A percentile compares a stretch with the other conserved stretches of the same genome.
These are phyloP conservation scores for Quercus lobata DNA, from an alignment of 331 rosid species.

Conservation along the genomic window DNA sequence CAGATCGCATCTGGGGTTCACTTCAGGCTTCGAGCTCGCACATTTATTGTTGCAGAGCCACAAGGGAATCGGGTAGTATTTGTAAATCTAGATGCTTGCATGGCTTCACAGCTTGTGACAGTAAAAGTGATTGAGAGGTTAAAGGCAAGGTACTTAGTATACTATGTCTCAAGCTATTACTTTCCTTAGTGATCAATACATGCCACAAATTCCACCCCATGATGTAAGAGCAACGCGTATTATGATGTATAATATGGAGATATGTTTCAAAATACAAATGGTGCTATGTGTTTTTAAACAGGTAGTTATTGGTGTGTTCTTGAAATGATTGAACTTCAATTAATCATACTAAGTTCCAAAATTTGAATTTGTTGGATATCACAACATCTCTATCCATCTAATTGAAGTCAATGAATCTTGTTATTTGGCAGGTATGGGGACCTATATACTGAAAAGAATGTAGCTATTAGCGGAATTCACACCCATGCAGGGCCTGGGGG, in stretches of 20 bases:
- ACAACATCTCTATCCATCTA: neutral
- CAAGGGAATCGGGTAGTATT: slow-evolving; percentile 70
- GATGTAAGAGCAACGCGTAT: neutral
- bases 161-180: neutral
- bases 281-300: neutral
- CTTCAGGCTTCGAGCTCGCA: slow-evolving; percentile 74
- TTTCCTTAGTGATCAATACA: neutral
- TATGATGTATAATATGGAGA: neutral
- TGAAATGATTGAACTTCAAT: neutral
- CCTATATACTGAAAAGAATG: slow-evolving; percentile 77
- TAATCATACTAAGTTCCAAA: neutral
- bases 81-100: slow-evolving; percentile 93
- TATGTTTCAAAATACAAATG: neutral
- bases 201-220: neutral
- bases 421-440: slow-evolving; percentile 70
- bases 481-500: slow-evolving; percentile 98
- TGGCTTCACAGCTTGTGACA: slow-evolving; percentile 81
- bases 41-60: slow-evolving; percentile 71
- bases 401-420: slow-evolving; percentile 6
- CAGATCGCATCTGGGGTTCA: slow-evolving; percentile 81
- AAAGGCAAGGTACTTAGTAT: slow-evolving; percentile 60
- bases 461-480: slow-evolving; percentile 91
- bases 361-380: neutral
- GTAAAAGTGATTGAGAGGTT: slow-evolving; percentile 74
- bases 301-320: neutral